Percentiles rank a stretch among this genome's conserved stretches.
Conservation (phyloP, 331 rosid genomes). For the Malus hybrid region DNA sequence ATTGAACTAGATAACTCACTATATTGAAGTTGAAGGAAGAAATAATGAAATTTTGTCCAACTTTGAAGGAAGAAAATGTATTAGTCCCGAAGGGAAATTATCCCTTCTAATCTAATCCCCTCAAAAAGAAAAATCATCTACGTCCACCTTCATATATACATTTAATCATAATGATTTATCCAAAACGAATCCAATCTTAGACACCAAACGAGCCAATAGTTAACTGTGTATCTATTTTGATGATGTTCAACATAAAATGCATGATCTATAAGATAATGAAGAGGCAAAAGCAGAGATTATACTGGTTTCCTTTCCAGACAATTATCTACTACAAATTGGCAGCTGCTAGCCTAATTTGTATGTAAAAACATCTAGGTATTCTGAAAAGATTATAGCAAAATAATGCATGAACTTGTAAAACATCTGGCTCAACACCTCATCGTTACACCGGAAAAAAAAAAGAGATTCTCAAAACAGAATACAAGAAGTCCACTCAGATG, state of each 20-base stretch:
- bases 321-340: not conserved
- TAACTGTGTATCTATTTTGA: not conserved
- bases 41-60: not conserved
- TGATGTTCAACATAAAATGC: not conserved
- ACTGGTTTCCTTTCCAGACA: not conserved
- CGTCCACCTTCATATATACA: not conserved
- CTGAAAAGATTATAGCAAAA: too few species aligned
- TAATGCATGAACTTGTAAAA: too few species aligned
- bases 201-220: not conserved
- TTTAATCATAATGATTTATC: not conserved
- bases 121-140: not conserved
- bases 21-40: not conserved
- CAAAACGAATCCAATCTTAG: not conserved
- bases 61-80: not conserved
- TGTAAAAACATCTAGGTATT: not conserved
- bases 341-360: not conserved
- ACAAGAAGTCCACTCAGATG: not conserved
- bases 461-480: not conserved
- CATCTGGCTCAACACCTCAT: not conserved
- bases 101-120: not conserved
- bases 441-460: not conserved
- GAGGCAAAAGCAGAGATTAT: not conserved
- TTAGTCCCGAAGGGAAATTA: not conserved
- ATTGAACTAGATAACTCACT: not conserved
- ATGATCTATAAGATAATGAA: not conserved